phyloP scores from a whole-genome alignment of 2,329 filamentous ascomycete genomes.

The Hortaea werneckii region DNA sequence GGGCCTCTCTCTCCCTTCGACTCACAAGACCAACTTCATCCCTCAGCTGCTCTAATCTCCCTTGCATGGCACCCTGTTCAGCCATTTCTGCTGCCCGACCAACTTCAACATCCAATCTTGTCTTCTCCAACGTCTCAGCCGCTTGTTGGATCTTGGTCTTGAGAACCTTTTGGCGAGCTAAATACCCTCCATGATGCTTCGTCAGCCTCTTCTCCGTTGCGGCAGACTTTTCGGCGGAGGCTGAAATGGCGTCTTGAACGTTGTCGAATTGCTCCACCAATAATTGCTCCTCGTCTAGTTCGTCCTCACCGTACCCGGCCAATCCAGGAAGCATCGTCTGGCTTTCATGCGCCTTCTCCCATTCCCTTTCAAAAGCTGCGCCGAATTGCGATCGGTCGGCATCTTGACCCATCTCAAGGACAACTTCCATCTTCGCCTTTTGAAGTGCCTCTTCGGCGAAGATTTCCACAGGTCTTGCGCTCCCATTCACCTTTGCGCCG shows the following conservation, averaged over 20 bases:
- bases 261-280: slow-evolving; percentile 65
- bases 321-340: slow-evolving; percentile 60
- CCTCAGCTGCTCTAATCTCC: slow-evolving; percentile 62
- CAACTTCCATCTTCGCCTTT: slow-evolving; percentile 65
- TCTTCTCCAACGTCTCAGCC: slow-evolving; percentile 62
- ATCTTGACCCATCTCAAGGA: slow-evolving; percentile 52
- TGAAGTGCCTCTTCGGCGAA: slow-evolving; percentile 64
- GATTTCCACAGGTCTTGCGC: slow-evolving; percentile 47
- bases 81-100: slow-evolving; percentile 67
- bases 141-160: slow-evolving; percentile 70
- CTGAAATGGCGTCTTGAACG: slow-evolving; percentile 62
- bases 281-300: slow-evolving; percentile 57
- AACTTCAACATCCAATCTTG: slow-evolving; percentile 58
- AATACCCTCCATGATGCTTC: slow-evolving; percentile 80
- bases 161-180: slow-evolving; percentile 71
- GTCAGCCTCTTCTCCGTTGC: slow-evolving; percentile 91
- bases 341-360: slow-evolving; percentile 39
- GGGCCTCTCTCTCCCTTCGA: slow-evolving; percentile 76
- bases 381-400: slow-evolving; percentile 36
- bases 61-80: slow-evolving; percentile 65
- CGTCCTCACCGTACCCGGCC: slow-evolving; percentile 62
- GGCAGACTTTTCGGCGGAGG: slow-evolving; percentile 67
- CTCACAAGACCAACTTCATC: slow-evolving; percentile 77
- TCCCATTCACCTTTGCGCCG: slow-evolving; percentile 54
- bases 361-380: slow-evolving; percentile 30